Evolutionary conservation across 2,329 filamentous ascomycete species (phyloP), one percentile per base, ranked within the genome.

Genomic region (Bimuria novae-zelandiae): DNA sequence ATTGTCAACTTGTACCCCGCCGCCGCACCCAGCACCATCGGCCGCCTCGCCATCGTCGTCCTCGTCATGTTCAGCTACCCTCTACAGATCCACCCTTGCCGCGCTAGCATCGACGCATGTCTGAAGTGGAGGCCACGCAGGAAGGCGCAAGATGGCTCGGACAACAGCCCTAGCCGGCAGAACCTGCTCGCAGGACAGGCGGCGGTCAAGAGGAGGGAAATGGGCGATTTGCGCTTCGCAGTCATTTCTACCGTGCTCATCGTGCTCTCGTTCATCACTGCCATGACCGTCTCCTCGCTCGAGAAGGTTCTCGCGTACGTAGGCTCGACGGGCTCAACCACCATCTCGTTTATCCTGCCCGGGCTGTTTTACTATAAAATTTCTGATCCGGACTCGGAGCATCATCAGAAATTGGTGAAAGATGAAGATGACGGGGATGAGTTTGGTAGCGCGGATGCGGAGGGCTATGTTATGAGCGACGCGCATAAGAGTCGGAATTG

Each of bases 311-410:
- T 99, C 0, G 93, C 94, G 0, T 99, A 97, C 63, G 94, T 99
- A 10, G 94, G 94, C 32, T 92, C 89, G 64, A 99, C 94, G 0
- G 94, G 94, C 48, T 93, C 89, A 46, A 99, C 94, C 0, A 91
- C 90, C 56, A 99, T 99, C 65, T 96, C 90, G 56, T 99, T 99
- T 72, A 97, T 99, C 60, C 82, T 99, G 0, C 94, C 94, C 0
- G 94, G 94, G 0, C 77, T 99, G 3, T 99, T 99, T 74, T 99
- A 97, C 75, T 99, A 97, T 78, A 97, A 97, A 76, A 97, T 99
- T 55, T 95, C 91, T 11, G 86, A 90, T 21, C 94, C 94, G 0
- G 89, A 96, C 50, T 93, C 90, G 39, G 83, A 87, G 23, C 86
- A 93, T 57, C 92, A 97, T 64, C 93, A 96, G 71, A 85, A 89